phyloP scores from a whole-genome alignment of 768 basidiomycete genomes.

The Russula brevipes region DNA sequence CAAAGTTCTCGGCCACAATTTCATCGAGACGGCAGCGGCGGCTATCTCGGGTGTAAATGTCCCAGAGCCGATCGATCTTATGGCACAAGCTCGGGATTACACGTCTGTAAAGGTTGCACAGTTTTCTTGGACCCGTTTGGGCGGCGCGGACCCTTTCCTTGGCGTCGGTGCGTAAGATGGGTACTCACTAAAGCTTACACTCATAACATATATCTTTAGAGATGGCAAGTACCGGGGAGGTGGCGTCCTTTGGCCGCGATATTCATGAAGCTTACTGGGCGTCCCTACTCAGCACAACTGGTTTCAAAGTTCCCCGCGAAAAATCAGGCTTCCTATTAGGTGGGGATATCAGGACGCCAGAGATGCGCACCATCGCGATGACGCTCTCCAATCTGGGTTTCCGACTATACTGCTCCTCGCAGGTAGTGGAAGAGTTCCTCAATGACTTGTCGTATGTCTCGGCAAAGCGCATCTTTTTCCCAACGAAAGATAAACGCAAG shows the following conservation, averaged over 20 bases:
- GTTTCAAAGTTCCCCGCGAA: conserved; percentile 84
- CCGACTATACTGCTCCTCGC: conserved; percentile 88
- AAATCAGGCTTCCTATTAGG: conserved; percentile 89
- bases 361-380: conserved; percentile 80
- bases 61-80: conserved; percentile 86
- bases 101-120: conserved; percentile 96
- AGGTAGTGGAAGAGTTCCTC: conserved; percentile 72
- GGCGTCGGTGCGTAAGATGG: conserved; percentile 68
- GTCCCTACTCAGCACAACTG: conserved; percentile 89
- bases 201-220: conserved; percentile 43
- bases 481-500: conserved; percentile 92
- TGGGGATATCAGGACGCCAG: conserved; percentile 82
- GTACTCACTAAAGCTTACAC: neutral
- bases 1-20: conserved; percentile 96
- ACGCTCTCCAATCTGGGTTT: conserved; percentile 82
- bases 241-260: conserved; percentile 91
- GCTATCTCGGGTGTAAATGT: conserved; percentile 84
- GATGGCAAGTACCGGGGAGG: conserved; percentile 98
- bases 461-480: conserved; percentile 92
- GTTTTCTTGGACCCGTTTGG: conserved; percentile 96
- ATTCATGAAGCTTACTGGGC: conserved; percentile 96
- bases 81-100: conserved; percentile 86
- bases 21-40: conserved; percentile 87
- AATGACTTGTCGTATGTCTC: conserved; percentile 71
- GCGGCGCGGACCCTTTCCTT: conserved; percentile 94